Evolutionary conservation across 495 filamentous ascomycete species (phyloP).

Genomic region (Penicillium herquei): DNA sequence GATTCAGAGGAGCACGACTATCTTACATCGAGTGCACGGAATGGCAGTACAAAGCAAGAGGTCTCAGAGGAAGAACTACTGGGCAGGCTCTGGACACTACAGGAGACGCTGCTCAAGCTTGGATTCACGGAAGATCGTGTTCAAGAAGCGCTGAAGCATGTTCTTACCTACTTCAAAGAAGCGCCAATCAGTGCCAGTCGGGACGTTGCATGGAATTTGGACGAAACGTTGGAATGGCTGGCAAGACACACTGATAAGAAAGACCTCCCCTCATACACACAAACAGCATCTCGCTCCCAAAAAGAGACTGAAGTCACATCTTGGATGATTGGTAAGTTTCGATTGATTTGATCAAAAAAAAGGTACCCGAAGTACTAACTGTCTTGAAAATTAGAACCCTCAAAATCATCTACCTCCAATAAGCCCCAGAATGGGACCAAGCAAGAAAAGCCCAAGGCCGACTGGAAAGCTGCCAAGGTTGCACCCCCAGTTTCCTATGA

Average conservation of each 20-base stretch:
- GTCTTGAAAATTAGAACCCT: slow-evolving; percentile 33
- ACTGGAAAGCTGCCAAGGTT: slow-evolving; percentile 26
- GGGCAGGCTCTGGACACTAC: slow-evolving; percentile 76
- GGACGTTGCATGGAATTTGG: slow-evolving; percentile 77
- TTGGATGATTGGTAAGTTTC: slow-evolving; percentile 45
- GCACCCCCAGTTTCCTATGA: slow-evolving; percentile 36
- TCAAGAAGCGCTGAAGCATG: slow-evolving; percentile 61
- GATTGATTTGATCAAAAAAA: slow-evolving; percentile 1
- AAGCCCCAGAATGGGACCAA: slow-evolving; percentile 23
- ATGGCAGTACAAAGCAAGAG: slow-evolving; percentile 28
- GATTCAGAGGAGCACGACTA: slow-evolving; percentile 41
- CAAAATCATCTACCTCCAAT: slow-evolving; percentile 32
- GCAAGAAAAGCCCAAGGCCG: slow-evolving; percentile 26
- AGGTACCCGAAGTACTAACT: slow-evolving; percentile 25
- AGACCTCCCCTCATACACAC: slow-evolving; percentile 71
- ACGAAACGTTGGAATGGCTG: slow-evolving; percentile 85
- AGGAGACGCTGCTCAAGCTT: slow-evolving; percentile 62
- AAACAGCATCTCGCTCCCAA: slow-evolving; percentile 27
- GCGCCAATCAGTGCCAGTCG: slow-evolving; percentile 50
- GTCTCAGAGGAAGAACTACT: slow-evolving; percentile 69
- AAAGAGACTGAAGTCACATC: slow-evolving; percentile 41
- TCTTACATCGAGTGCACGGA: slow-evolving; percentile 27
- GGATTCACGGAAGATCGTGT: slow-evolving; percentile 65
- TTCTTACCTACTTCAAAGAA: slow-evolving; percentile 56
- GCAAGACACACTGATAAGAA: slow-evolving; percentile 64